Evolutionary conservation across 805 yeast species (phyloP).

Genomic region (Barnettozyma salicaria): DNA sequence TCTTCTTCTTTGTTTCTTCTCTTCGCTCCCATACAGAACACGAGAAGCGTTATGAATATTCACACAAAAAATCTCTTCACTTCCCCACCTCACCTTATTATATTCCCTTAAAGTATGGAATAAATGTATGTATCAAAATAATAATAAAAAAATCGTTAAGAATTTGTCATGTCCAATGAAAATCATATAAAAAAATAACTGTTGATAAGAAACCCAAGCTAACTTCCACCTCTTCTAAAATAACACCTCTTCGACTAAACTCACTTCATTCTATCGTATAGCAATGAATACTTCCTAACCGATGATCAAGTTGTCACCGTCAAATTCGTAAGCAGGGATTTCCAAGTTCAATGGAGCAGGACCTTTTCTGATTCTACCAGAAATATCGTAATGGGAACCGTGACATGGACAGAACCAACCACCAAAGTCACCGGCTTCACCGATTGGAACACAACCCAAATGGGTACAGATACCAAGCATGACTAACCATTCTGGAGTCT

Average conservation of each 20-base stretch:
- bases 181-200: conserved; percentile 4
- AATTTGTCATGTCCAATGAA: conserved; percentile 14
- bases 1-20: neutral
- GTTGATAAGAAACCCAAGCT: conserved; percentile 4
- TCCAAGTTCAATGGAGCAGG: conserved; percentile 99
- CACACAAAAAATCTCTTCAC: conserved; percentile 8
- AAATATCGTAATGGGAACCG: conserved; percentile 99
- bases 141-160: conserved; percentile 11
- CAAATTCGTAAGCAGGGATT: conserved; percentile 86
- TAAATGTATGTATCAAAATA: conserved; percentile 5
- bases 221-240: neutral
- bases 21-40: neutral
- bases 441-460: conserved; percentile 99
- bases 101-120: conserved; percentile 1
- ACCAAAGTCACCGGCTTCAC: conserved; percentile 99
- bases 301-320: conserved; percentile 75
- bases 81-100: conserved; percentile 6
- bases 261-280: too few species aligned
- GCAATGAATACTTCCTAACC: too few species aligned
- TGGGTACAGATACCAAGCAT: conserved; percentile 99
- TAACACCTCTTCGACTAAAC: neutral
- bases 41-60: conserved; percentile 8
- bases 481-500: conserved; percentile 96
- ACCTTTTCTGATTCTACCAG: conserved; percentile 99
- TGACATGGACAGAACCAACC: conserved; percentile 99